Percentiles rank a stretch among this genome's conserved stretches.
phyloP scores from a whole-genome alignment of 208 protist species.

The Leishmania arabica region DNA sequence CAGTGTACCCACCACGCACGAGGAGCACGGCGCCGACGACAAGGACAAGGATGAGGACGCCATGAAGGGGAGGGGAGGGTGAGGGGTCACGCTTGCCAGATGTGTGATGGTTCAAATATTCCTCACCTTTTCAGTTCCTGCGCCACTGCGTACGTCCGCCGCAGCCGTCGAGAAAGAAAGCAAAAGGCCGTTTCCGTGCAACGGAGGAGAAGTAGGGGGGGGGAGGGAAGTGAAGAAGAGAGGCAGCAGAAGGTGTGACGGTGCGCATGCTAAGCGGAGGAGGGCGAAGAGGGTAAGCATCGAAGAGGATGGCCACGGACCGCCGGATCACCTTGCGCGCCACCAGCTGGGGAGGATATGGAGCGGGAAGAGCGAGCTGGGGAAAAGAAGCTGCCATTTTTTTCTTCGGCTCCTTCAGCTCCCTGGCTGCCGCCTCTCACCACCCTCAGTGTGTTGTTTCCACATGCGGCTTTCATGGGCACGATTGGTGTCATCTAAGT shows the following conservation, averaged over 20 bases:
- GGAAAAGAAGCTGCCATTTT: not conserved
- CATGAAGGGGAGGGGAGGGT: not conserved
- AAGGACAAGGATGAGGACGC: not conserved
- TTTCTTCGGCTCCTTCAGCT: not conserved
- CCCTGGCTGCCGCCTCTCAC: not conserved
- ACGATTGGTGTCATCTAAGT: not conserved
- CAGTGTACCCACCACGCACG: constrained; percentile 7
- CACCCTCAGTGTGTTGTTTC: too few species aligned
- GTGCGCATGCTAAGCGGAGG: not conserved
- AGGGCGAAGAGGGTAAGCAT: not conserved
- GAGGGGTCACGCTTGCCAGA: not conserved
- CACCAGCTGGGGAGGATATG: not conserved
- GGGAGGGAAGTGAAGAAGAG: not conserved
- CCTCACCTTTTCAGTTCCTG: not conserved
- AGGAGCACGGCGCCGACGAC: not conserved
- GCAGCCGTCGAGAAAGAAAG: not conserved
- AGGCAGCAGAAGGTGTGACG: not conserved
- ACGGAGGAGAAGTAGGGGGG: not conserved
- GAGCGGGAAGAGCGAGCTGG: not conserved
- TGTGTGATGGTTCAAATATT: not conserved
- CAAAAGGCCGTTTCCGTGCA: not conserved
- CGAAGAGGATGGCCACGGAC: not conserved
- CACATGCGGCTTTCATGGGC: not conserved
- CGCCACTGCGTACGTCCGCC: not conserved
- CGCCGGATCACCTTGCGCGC: not conserved